These are phyloP conservation scores for Aspergillus pseudoterreus DNA, from an alignment of 2,329 filamentous ascomycete genomes.

Conservation along the genomic window DNA sequence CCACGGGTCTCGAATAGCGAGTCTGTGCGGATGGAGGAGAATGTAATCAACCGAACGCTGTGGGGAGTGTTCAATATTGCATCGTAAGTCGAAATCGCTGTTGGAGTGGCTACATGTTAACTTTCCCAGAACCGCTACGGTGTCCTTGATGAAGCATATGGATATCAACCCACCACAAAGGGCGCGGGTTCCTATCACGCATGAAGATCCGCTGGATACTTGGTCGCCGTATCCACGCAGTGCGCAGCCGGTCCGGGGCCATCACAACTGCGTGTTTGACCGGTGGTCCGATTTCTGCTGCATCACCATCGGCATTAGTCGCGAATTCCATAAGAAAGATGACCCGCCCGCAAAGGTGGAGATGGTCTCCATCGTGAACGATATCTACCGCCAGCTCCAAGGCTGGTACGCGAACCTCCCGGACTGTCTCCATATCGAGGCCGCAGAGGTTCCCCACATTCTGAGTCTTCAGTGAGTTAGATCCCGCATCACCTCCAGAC, in stretches of 20 bases:
- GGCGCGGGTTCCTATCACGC: conserved; percentile 12
- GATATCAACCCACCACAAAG: conserved; percentile 11
- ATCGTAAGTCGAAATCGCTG: conserved; percentile 8
- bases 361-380: conserved; percentile 10
- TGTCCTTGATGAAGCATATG: conserved; percentile 19
- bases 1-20: conserved; percentile 8
- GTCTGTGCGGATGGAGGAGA: conserved; percentile 8
- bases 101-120: not conserved
- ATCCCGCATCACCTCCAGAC: not conserved
- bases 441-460: conserved; percentile 20
- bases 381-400: conserved; percentile 19
- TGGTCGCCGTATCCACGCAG: conserved; percentile 25
- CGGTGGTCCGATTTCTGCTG: conserved; percentile 20
- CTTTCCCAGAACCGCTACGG: conserved; percentile 12
- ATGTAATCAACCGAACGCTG: conserved; percentile 15
- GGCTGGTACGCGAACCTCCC: conserved; percentile 24
- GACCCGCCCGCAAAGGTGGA: conserved; percentile 8
- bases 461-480: conserved; percentile 24
- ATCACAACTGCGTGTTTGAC: conserved; percentile 23
- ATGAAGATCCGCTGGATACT: conserved; percentile 10
- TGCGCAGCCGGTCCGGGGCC: conserved; percentile 12
- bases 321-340: conserved; percentile 14
- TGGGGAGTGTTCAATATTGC: conserved; percentile 19
- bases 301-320: conserved; percentile 17
- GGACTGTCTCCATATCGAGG: conserved; percentile 20